phyloP scores from a whole-genome alignment of 2,329 filamentous ascomycete species.

The Sporothrix phasma region DNA sequence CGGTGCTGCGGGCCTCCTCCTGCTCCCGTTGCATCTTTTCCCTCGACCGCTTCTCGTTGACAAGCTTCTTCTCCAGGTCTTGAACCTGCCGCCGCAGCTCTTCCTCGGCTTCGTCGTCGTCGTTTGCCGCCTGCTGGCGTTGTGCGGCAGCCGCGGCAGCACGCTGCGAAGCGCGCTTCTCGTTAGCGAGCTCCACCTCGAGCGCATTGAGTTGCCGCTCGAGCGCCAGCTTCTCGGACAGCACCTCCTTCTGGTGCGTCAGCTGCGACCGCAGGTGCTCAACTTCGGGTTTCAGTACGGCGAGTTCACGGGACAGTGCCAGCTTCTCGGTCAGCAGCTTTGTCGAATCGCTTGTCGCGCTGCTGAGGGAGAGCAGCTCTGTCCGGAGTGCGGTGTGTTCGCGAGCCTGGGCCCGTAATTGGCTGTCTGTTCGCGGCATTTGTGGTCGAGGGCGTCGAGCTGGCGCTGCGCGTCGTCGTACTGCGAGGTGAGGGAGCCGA shows the following conservation, averaged over 20 bases:
- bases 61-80: conserved; percentile 34
- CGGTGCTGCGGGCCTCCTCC: conserved; percentile 16
- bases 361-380: conserved; percentile 60
- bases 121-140: conserved; percentile 22
- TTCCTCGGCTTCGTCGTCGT: conserved; percentile 26
- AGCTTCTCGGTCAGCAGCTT: conserved; percentile 55
- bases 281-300: conserved; percentile 43
- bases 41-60: conserved; percentile 30
- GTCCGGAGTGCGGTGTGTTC: conserved; percentile 46
- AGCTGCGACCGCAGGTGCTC: conserved; percentile 47
- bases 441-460: conserved; percentile 35
- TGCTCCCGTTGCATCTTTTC: conserved; percentile 29
- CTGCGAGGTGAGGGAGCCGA: conserved; percentile 37
- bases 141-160: conserved; percentile 28
- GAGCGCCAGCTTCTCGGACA: conserved; percentile 70
- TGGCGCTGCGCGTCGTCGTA: conserved; percentile 33
- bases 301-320: conserved; percentile 41
- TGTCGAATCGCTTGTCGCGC: conserved; percentile 56
- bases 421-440: conserved; percentile 35
- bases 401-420: conserved; percentile 38
- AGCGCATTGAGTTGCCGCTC: conserved; percentile 67
- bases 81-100: conserved; percentile 25
- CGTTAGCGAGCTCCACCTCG: conserved; percentile 74
- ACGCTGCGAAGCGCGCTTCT: conserved; percentile 59
- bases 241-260: conserved; percentile 52